Evolutionary conservation across 768 basidiomycete genomes (phyloP).

Genomic region (Dictyophora rubrovolvata): DNA sequence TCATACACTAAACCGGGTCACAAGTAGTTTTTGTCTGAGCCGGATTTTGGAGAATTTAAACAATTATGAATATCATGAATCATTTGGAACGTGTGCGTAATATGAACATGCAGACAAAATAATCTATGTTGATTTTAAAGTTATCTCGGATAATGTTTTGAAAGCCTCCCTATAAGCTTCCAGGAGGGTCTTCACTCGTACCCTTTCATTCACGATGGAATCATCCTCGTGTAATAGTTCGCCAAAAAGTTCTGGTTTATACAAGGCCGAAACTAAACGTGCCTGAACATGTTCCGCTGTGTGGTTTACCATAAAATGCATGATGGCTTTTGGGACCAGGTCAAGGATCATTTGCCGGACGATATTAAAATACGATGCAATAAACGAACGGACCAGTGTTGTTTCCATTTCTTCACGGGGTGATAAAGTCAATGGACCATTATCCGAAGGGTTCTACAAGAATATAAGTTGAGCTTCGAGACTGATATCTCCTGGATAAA

Average conservation of each 20-base stretch:
- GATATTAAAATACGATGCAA: constrained; percentile 92
- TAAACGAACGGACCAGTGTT: constrained; percentile 85
- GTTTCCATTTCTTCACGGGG: constrained; percentile 95
- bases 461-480: neutral
- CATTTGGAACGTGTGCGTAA: neutral
- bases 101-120: neutral
- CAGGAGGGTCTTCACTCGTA: constrained; percentile 85
- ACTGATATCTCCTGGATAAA: neutral
- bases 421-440: constrained; percentile 50
- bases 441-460: constrained; percentile 39
- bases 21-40: too few relatives aligned
- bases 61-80: neutral
- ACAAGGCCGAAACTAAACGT: constrained; percentile 84
- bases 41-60: neutral
- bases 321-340: constrained; percentile 93
- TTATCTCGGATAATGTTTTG: constrained; percentile 77
- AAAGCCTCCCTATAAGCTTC: constrained; percentile 96
- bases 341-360: constrained; percentile 96
- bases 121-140: constrained; percentile 48
- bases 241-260: constrained; percentile 88
- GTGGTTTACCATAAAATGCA: constrained; percentile 95
- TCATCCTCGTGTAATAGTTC: constrained; percentile 95
- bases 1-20: neutral
- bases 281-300: constrained; percentile 97
- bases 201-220: constrained; percentile 83